Conservation (phyloP, 495 filamentous ascomycete species). For the Durotheca rogersii region DNA sequence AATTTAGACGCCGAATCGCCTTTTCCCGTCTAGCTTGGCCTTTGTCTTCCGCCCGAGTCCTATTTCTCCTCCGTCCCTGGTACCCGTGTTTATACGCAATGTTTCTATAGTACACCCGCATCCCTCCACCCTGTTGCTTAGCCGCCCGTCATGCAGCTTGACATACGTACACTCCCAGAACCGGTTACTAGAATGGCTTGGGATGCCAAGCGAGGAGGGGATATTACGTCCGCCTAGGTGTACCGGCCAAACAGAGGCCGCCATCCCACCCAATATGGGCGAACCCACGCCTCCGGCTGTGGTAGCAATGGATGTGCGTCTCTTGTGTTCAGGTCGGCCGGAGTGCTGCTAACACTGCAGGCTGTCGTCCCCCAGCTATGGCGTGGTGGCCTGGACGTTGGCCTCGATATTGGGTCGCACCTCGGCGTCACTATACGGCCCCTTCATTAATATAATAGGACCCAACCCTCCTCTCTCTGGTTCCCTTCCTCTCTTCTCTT, state of each 20-base stretch:
- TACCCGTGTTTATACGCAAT: constrained; percentile 16
- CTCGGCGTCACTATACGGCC: constrained; percentile 29
- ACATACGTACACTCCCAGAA: constrained; percentile 25
- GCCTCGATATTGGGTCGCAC: constrained; percentile 25
- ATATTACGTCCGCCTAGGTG: constrained; percentile 22
- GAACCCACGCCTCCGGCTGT: constrained; percentile 26
- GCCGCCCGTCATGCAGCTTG: constrained; percentile 48
- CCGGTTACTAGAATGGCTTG: constrained; percentile 25
- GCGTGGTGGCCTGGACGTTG: background rate
- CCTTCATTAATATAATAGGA: constrained; percentile 49
- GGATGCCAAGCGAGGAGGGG: constrained; percentile 17
- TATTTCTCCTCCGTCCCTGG: constrained; percentile 22
- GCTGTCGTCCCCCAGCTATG: background rate
- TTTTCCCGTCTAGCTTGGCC: constrained; percentile 34
- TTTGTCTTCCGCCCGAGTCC: constrained; percentile 24
- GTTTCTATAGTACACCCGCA: background rate
- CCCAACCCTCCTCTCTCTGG: constrained; percentile 40
- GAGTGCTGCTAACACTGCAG: constrained; percentile 13
- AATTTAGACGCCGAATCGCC: constrained; percentile 49
- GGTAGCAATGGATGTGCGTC: no score
- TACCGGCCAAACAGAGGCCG: constrained; percentile 26
- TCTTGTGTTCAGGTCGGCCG: constrained; percentile 3
- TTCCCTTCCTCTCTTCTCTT: constrained; percentile 53
- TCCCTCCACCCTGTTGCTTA: constrained; percentile 35
- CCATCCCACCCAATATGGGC: constrained; percentile 20